Evolutionary conservation across 75 land plant genomes (phyloP).

Genomic region (Selaginella moellendorffii): DNA sequence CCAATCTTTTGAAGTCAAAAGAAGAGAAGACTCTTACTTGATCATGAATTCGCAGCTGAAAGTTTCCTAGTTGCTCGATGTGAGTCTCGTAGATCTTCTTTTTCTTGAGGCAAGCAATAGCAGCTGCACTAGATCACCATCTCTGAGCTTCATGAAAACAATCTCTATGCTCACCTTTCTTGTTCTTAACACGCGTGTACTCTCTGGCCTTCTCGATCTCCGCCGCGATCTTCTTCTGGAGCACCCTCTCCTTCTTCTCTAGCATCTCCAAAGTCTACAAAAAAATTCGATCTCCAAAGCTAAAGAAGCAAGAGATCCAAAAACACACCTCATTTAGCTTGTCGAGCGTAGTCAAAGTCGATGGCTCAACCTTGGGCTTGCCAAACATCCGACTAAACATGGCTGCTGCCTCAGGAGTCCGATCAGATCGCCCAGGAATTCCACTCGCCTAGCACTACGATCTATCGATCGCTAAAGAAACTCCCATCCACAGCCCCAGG

Average conservation of each 20-base stretch:
- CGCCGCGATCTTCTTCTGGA: slow-evolving; percentile 20
- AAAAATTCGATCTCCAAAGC: neutral
- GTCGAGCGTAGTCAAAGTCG: slow-evolving; percentile 54
- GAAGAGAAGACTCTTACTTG: slow-evolving; percentile 17
- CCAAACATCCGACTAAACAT: slow-evolving; percentile 59
- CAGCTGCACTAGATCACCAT: slow-evolving; percentile 24
- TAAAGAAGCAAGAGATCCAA: neutral
- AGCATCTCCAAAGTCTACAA: slow-evolving; percentile 31
- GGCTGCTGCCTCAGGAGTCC: too few species aligned
- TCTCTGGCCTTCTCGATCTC: slow-evolving; percentile 32
- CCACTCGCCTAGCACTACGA: too few species aligned
- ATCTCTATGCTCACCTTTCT: slow-evolving; percentile 22
- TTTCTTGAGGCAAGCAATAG: slow-evolving; percentile 34
- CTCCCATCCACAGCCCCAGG: too few species aligned
- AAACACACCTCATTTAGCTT: slow-evolving; percentile 54
- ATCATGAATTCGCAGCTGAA: slow-evolving; percentile 35
- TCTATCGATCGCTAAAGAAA: too few species aligned
- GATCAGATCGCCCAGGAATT: too few species aligned
- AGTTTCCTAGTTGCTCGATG: slow-evolving; percentile 28
- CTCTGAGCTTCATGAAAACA: too few species aligned
- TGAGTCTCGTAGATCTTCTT: slow-evolving; percentile 34
- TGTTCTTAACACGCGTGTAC: slow-evolving; percentile 21
- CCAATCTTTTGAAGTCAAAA: neutral
- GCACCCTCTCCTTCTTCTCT: slow-evolving; percentile 31
- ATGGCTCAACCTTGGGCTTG: slow-evolving; percentile 51